Evolutionary conservation across 345 rosid species (phyloP).

Genomic region (Mercurialis annua): DNA sequence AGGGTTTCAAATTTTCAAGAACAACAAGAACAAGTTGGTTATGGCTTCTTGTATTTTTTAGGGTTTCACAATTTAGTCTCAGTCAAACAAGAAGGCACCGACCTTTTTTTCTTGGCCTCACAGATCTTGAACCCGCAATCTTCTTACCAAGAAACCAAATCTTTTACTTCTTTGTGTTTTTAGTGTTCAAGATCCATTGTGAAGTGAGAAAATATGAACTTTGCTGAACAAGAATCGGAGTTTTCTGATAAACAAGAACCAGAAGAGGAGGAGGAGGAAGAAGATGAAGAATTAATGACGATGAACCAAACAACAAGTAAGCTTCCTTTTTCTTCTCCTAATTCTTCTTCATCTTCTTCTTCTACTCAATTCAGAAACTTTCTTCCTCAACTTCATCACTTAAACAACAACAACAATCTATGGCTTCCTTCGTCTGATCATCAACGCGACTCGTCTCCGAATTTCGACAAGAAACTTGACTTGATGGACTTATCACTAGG

Average conservation of each 20-base stretch:
- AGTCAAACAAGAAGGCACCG: constrained; percentile 48
- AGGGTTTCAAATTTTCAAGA: no score
- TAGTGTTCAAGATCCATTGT: constrained; percentile 32
- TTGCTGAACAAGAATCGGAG: constrained; percentile 34
- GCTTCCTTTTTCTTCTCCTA: constrained; percentile 28
- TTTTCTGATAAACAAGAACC: constrained; percentile 14
- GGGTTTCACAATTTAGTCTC: constrained; percentile 31
- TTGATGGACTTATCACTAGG: constrained; percentile 48
- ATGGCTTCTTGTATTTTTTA: constrained; percentile 25
- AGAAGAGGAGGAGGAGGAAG: constrained; percentile 21
- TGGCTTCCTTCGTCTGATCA: constrained; percentile 28
- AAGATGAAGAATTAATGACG: constrained; percentile 27
- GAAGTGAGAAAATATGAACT: constrained; percentile 29
- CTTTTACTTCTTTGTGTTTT: constrained; percentile 16
- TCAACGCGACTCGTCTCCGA: constrained; percentile 22
- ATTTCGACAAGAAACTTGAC: constrained; percentile 36
- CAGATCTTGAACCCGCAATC: constrained; percentile 30
- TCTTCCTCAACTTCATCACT: constrained; percentile 9
- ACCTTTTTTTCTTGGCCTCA: constrained; percentile 22
- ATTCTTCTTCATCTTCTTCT: constrained; percentile 23
- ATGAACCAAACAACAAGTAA: constrained; percentile 11
- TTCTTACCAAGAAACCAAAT: background rate
- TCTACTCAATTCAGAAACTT: constrained; percentile 24
- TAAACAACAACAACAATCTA: constrained; percentile 19
- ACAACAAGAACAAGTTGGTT: no score